Conservation (phyloP, 2,329 filamentous ascomycete species). For the Aspergillus fijiensis region DNA sequence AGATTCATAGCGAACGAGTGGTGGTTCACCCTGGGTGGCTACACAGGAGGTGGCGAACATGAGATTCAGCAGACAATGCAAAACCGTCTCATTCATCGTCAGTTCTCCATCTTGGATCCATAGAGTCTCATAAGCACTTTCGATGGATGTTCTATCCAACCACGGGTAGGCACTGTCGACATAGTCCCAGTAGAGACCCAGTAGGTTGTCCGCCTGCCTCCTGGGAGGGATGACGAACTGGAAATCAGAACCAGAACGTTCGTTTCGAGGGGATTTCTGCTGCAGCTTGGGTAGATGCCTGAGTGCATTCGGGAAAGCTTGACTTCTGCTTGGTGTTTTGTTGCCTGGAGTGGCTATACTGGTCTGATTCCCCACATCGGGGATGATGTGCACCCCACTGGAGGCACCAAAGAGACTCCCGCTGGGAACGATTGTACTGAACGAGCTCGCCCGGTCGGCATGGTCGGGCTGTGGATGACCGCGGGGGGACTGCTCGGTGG, state of each 20-base stretch:
- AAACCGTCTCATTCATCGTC: constrained; percentile 12
- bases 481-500: neutral
- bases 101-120: constrained; percentile 3
- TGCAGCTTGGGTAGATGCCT: neutral
- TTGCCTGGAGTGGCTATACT: neutral
- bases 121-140: neutral
- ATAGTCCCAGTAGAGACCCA: constrained; percentile 1
- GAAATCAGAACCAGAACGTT: neutral
- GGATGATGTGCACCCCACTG: neutral
- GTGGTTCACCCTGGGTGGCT: constrained; percentile 9
- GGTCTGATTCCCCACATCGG: neutral
- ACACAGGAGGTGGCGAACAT: constrained; percentile 17
- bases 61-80: constrained; percentile 16
- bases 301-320: neutral
- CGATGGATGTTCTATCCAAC: neutral
- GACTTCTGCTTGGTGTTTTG: neutral
- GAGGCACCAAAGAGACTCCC: neutral
- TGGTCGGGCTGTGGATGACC: neutral
- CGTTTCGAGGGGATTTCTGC: neutral
- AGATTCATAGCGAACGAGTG: neutral
- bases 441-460: neutral
- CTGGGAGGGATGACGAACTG: neutral
- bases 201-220: neutral
- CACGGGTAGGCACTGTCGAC: constrained; percentile 1
- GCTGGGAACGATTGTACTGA: neutral